phyloP scores from a whole-genome alignment of 306 rosid species.

The Dicorynia guianensis region DNA sequence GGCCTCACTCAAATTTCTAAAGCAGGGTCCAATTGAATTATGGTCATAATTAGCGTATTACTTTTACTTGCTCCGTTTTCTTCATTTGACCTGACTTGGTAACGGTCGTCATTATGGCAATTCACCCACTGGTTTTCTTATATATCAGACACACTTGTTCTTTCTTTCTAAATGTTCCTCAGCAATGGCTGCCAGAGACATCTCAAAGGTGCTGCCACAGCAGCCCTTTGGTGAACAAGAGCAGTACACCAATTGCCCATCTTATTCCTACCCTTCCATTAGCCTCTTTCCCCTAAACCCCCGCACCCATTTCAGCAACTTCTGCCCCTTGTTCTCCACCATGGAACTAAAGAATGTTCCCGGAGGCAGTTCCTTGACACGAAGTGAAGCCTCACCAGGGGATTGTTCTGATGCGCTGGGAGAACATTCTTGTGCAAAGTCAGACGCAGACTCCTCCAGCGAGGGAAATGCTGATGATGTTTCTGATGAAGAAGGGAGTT shows the following conservation, averaged over 20 bases:
- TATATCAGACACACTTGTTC: constrained; percentile 33
- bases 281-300: constrained; percentile 9
- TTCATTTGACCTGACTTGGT: constrained; percentile 47
- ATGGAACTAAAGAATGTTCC: neutral
- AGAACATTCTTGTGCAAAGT: constrained; percentile 26
- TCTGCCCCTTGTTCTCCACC: constrained; percentile 13
- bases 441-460: constrained; percentile 44
- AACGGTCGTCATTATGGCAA: constrained; percentile 47
- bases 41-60: constrained; percentile 44
- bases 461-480: constrained; percentile 25
- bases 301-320: constrained; percentile 4
- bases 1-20: constrained; percentile 29
- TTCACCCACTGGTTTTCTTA: constrained; percentile 24
- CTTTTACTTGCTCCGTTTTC: constrained; percentile 54
- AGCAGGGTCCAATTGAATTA: constrained; percentile 46
- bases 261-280: constrained; percentile 29
- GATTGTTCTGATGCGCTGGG: neutral
- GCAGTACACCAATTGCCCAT: constrained; percentile 8
- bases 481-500: constrained; percentile 35
- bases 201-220: constrained; percentile 22
- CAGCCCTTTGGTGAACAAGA: constrained; percentile 10
- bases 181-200: constrained; percentile 41
- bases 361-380: constrained; percentile 7
- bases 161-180: constrained; percentile 20
- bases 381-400: constrained; percentile 24